These are phyloP conservation scores for Mortierella sp. DNA, from an alignment of 371 early-diverging fungal genomes.

Conservation along the genomic window DNA sequence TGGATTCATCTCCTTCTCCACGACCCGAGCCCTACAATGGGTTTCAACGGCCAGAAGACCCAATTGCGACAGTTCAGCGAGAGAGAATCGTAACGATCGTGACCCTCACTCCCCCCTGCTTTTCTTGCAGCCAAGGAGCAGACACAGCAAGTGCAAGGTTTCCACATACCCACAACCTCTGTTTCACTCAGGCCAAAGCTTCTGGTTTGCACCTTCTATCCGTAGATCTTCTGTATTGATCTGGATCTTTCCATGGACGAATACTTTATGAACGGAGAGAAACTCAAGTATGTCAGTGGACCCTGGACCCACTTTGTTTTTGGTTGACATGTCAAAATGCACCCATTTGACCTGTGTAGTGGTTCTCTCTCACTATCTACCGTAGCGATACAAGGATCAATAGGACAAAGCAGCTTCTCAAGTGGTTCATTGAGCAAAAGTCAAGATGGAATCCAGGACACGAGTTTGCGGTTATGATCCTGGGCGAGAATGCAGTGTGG, in stretches of 20 bases:
- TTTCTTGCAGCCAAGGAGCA: no score
- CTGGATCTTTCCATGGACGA: constrained; percentile 49
- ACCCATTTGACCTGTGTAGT: no score
- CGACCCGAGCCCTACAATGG: background rate
- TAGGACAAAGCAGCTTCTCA: constrained; percentile 55
- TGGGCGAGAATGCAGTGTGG: constrained; percentile 55
- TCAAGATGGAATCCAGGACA: constrained; percentile 38
- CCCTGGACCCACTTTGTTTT: no score
- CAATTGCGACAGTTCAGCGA: constrained; percentile 8
- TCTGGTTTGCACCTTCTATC: background rate
- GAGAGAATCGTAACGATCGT: constrained; percentile 32
- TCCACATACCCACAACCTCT: background rate
- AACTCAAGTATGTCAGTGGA: constrained; percentile 22
- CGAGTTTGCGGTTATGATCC: constrained; percentile 55
- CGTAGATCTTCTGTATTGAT: constrained; percentile 45
- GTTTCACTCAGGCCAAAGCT: background rate
- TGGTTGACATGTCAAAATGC: no score
- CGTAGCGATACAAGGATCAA: constrained; percentile 42
- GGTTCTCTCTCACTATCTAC: background rate
- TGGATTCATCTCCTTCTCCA: background rate
- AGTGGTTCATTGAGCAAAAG: constrained; percentile 60
- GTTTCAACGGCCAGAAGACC: background rate
- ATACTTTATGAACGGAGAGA: constrained; percentile 26
- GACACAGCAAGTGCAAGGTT: background rate
- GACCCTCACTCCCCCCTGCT: no score